These are phyloP conservation scores for Collybia sordida DNA, from an alignment of 768 basidiomycete genomes.

Conservation along the genomic window DNA sequence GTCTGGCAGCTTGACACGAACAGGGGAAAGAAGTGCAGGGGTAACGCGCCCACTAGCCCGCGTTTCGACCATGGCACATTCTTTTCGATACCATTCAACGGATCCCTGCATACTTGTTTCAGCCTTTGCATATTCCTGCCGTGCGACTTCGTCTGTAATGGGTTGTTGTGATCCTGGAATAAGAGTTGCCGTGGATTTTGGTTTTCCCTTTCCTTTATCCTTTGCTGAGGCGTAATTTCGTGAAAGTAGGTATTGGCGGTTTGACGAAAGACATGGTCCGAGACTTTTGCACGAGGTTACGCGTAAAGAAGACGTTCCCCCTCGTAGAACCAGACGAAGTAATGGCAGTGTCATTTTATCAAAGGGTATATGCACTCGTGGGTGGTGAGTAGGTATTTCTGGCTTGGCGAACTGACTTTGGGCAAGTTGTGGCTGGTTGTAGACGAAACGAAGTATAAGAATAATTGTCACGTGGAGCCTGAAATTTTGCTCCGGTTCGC, in stretches of 20 bases:
- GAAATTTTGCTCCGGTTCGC: background rate
- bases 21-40: slow-evolving; percentile 66
- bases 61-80: slow-evolving; percentile 68
- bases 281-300: background rate
- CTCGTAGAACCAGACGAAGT: background rate
- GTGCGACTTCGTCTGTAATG: slow-evolving; percentile 52
- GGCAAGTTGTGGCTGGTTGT: background rate
- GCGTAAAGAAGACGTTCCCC: background rate
- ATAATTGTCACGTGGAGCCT: background rate
- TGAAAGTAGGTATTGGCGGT: background rate
- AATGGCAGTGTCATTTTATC: background rate
- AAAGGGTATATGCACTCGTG: background rate
- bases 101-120: slow-evolving; percentile 62
- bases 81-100: slow-evolving; percentile 77
- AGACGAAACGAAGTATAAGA: background rate
- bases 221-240: slow-evolving; percentile 18
- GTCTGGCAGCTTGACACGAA: slow-evolving; percentile 55
- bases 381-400: background rate
- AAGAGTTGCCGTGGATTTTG: slow-evolving; percentile 55
- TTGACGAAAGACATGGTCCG: background rate
- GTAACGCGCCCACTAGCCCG: slow-evolving; percentile 78
- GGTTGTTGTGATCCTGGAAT: slow-evolving; percentile 68
- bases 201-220: slow-evolving; percentile 26
- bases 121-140: slow-evolving; percentile 59
- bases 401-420: background rate